phyloP scores from a whole-genome alignment of 129 eudicot genomes.

The Flaveria trinervia region DNA sequence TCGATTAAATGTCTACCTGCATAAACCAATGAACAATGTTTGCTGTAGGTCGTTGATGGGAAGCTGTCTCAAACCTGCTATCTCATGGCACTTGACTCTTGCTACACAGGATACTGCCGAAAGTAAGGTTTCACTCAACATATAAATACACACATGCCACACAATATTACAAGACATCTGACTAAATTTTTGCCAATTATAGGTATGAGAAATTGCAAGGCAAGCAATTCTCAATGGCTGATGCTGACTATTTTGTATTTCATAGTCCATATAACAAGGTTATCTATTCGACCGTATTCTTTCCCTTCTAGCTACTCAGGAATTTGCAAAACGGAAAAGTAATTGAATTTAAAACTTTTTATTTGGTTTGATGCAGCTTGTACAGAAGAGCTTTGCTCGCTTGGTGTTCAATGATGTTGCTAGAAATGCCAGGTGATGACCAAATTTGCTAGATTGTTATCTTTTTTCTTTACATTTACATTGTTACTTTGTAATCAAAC shows the following conservation, averaged over 20 bases:
- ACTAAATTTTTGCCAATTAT: conserved; percentile 20
- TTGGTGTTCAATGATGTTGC: conserved; percentile 69
- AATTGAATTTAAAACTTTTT: conserved; percentile 28
- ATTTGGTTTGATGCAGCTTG: conserved; percentile 72
- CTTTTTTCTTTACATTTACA: neutral
- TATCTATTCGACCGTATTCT: neutral
- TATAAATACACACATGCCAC: neutral
- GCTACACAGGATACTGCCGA: conserved; percentile 73
- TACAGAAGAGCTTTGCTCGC: conserved; percentile 97
- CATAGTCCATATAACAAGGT: conserved; percentile 99
- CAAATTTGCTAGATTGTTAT: neutral
- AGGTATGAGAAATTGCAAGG: conserved; percentile 88
- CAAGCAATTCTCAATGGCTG: conserved; percentile 67
- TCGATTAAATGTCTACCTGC: too few species aligned
- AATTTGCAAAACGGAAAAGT: neutral
- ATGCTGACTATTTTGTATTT: conserved; percentile 87
- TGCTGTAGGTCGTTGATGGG: conserved; percentile 89
- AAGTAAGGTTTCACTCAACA: conserved; percentile 51
- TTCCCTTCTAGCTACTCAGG: neutral
- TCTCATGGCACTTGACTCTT: conserved; percentile 95
- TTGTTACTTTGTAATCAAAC: conserved; percentile 3
- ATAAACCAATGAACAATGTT: conserved; percentile 13
- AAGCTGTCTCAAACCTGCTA: conserved; percentile 97
- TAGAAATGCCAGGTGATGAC: conserved; percentile 74
- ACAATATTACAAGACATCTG: conserved; percentile 5